Percentiles rank a stretch among this genome's conserved stretches.
These are phyloP conservation scores for Backusella sp. DNA, from an alignment of 192 early-diverging fungal species.

Conservation along the genomic window DNA sequence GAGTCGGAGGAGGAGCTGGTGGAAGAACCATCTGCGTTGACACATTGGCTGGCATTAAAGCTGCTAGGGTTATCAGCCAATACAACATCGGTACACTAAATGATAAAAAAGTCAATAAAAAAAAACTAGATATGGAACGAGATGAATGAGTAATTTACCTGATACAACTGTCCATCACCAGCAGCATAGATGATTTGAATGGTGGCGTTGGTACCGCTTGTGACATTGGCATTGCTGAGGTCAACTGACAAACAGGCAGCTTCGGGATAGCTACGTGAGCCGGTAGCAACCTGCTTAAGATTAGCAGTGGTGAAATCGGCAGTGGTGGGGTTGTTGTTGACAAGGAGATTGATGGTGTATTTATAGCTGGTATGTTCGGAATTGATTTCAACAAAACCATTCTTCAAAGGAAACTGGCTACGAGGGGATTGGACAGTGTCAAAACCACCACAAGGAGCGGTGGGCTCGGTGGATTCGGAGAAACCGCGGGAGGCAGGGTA, in stretches of 20 bases:
- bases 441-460: conserved; percentile 52
- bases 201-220: conserved; percentile 49
- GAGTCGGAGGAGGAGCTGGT: not conserved
- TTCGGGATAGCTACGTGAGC: conserved; percentile 33
- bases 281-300: conserved; percentile 10
- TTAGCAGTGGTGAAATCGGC: conserved; percentile 38
- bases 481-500: conserved; percentile 49
- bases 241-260: conserved; percentile 41
- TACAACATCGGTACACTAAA: conserved; percentile 30
- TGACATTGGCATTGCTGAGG: conserved; percentile 30
- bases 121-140: not conserved
- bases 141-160: conserved; percentile 21
- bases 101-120: not conserved
- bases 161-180: conserved; percentile 50
- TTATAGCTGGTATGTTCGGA: conserved; percentile 40
- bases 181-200: conserved; percentile 54
- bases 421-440: conserved; percentile 30
- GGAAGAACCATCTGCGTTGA: conserved; percentile 25
- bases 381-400: conserved; percentile 45
- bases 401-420: conserved; percentile 42
- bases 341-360: conserved; percentile 40
- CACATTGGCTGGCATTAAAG: conserved; percentile 22
- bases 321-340: conserved; percentile 40
- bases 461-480: conserved; percentile 40
- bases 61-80: conserved; percentile 1